Percentiles rank a stretch among this genome's conserved stretches.
These are phyloP conservation scores for Volvox reticuliferus DNA, from an alignment of 139 green algal species.

Conservation along the genomic window DNA sequence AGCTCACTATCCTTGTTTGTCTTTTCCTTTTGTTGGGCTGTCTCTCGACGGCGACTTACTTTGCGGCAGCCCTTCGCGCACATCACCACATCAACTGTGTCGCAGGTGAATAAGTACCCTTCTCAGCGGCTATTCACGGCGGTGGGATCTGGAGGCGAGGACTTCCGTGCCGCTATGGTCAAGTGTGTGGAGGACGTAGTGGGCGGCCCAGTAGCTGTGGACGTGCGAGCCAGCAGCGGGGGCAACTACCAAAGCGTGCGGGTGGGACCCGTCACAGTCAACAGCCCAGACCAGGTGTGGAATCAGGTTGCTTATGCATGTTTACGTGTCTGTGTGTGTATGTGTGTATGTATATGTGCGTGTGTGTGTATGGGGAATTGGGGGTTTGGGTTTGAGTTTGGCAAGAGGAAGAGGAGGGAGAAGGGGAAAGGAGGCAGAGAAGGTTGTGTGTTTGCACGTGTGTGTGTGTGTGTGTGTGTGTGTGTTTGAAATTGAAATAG, in stretches of 20 bases:
- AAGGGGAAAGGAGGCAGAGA: too few relatives aligned
- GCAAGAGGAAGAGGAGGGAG: too few relatives aligned
- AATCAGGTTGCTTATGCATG: neutral
- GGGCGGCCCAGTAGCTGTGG: neutral
- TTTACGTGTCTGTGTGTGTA: neutral
- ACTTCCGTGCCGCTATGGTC: slow-evolving; percentile 33
- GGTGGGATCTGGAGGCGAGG: slow-evolving; percentile 28
- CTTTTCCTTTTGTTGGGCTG: neutral
- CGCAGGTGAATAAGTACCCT: slow-evolving; percentile 48
- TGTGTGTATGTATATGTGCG: neutral
- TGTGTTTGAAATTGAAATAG: too few relatives aligned
- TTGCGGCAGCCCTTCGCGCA: neutral
- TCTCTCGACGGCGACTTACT: neutral
- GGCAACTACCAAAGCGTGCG: slow-evolving; percentile 24
- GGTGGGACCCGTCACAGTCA: slow-evolving; percentile 4
- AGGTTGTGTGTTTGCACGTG: too few relatives aligned
- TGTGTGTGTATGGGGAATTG: too few relatives aligned
- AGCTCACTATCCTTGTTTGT: neutral
- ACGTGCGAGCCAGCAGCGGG: neutral
- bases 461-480: too few relatives aligned
- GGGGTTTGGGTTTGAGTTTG: neutral
- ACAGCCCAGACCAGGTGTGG: slow-evolving; percentile 21
- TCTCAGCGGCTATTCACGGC: slow-evolving; percentile 43
- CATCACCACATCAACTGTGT: neutral
- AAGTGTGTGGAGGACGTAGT: slow-evolving; percentile 23